Evolutionary conservation across 2,329 filamentous ascomycete species (phyloP).

Genomic region (Alternaria arbusti): DNA sequence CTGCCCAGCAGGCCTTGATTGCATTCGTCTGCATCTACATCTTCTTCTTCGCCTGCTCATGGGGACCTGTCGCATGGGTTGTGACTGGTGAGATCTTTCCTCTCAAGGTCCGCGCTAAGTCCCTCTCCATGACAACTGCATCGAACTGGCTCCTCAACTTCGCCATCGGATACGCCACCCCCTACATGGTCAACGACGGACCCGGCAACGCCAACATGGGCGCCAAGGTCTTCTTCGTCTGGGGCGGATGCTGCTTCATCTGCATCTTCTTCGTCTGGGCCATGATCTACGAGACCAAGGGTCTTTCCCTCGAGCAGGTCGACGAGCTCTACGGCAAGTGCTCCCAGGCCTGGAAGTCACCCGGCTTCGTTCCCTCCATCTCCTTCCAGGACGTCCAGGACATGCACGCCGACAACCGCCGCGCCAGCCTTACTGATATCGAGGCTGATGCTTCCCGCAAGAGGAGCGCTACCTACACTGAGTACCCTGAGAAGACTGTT

Average conservation of each 20-base stretch:
- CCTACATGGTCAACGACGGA: conserved; percentile 69
- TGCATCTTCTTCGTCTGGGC: conserved; percentile 72
- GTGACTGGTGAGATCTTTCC: conserved; percentile 53
- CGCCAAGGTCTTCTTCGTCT: conserved; percentile 63
- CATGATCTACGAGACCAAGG: conserved; percentile 80
- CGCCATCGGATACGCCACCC: conserved; percentile 63
- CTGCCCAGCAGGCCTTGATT: conserved; percentile 49
- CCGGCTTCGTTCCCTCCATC: conserved; percentile 64
- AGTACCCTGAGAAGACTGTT: conserved; percentile 26
- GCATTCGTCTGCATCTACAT: conserved; percentile 70
- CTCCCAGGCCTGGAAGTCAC: conserved; percentile 73
- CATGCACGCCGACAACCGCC: conserved; percentile 29
- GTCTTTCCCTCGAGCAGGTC: conserved; percentile 78
- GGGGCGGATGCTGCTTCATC: conserved; percentile 60
- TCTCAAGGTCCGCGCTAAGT: conserved; percentile 57
- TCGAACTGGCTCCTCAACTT: conserved; percentile 62
- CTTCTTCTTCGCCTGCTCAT: conserved; percentile 80
- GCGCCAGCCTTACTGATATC: conserved; percentile 41
- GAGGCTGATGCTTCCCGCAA: conserved; percentile 42
- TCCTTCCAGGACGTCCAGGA: conserved; percentile 49
- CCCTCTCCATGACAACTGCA: conserved; percentile 60
- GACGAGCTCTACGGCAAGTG: conserved; percentile 80
- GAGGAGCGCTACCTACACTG: conserved; percentile 42
- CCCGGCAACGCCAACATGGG: conserved; percentile 70
- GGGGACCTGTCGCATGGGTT: conserved; percentile 78